Evolutionary conservation across 305 asterid genomes (phyloP).

Genomic region (Striga hermonthica): DNA sequence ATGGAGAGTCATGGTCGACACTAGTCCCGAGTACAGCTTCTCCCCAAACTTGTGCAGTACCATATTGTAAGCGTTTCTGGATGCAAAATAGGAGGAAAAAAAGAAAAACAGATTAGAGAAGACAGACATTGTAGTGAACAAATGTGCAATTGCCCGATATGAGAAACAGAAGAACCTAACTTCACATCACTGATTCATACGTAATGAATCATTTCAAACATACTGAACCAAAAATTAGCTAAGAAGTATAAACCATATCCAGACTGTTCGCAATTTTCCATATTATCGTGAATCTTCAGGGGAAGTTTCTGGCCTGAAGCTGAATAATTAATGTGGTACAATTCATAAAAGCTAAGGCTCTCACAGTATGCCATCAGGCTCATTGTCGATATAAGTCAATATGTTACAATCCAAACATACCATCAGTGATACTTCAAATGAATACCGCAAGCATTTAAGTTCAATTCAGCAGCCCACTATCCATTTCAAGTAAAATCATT

Average conservation of each 20-base stretch:
- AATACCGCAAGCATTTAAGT: background rate
- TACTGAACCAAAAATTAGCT: background rate
- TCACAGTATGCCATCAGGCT: too few relatives aligned
- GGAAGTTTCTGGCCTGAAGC: constrained; percentile 17
- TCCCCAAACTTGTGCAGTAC: constrained; percentile 61
- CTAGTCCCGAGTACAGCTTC: constrained; percentile 60
- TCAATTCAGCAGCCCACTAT: background rate
- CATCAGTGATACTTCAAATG: background rate
- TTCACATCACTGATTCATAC: constrained; percentile 8
- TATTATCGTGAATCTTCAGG: constrained; percentile 9
- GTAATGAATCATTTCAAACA: constrained; percentile 16
- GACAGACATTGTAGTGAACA: constrained; percentile 7
- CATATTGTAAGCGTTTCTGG: constrained; percentile 59
- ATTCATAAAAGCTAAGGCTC: constrained; percentile 6
- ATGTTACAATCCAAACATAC: background rate
- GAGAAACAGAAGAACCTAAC: constrained; percentile 1
- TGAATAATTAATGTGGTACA: constrained; percentile 8
- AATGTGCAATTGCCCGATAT: background rate
- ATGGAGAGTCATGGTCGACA: constrained; percentile 53
- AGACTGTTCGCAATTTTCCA: constrained; percentile 11
- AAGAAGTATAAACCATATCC: constrained; percentile 13
- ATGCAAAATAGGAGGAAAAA: background rate
- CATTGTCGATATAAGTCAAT: background rate
- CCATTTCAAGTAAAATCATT: background rate
- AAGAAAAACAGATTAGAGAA: constrained; percentile 31